phyloP scores from a whole-genome alignment of 2,329 filamentous ascomycete species.

The Aspergillus sp. region DNA sequence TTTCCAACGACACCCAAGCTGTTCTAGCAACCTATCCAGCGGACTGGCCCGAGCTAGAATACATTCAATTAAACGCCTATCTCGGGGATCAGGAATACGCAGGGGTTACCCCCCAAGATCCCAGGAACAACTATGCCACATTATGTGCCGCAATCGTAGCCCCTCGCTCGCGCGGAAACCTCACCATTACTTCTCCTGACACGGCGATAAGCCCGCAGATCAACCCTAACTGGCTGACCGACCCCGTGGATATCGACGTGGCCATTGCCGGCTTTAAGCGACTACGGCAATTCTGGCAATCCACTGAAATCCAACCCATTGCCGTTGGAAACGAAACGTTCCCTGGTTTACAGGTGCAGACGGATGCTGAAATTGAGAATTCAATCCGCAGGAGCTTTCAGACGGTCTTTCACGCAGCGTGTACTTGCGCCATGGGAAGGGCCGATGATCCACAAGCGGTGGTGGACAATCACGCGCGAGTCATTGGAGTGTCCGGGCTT shows the following conservation, averaged over 20 bases:
- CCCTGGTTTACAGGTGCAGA: slow-evolving; percentile 29
- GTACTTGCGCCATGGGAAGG: slow-evolving; percentile 33
- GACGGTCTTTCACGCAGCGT: slow-evolving; percentile 27
- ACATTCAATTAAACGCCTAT: slow-evolving; percentile 11
- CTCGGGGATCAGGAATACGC: too few species aligned
- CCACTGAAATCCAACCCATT: slow-evolving; percentile 16
- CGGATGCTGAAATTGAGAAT: slow-evolving; percentile 35
- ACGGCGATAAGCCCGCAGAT: slow-evolving; percentile 32
- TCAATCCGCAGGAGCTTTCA: slow-evolving; percentile 17
- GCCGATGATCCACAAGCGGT: slow-evolving; percentile 22
- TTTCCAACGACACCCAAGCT: slow-evolving; percentile 7
- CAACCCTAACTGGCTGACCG: slow-evolving; percentile 39
- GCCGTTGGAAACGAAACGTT: slow-evolving; percentile 26
- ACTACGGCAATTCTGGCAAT: slow-evolving; percentile 27
- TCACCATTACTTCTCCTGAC: slow-evolving; percentile 34
- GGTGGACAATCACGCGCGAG: slow-evolving; percentile 22
- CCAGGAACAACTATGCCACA: too few species aligned
- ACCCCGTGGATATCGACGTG: slow-evolving; percentile 36
- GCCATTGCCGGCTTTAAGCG: slow-evolving; percentile 37
- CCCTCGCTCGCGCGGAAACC: slow-evolving; percentile 38
- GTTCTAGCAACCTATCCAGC: slow-evolving; percentile 15
- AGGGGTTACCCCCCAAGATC: too few species aligned
- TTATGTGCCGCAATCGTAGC: slow-evolving; percentile 16
- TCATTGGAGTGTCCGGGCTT: slow-evolving; percentile 23
- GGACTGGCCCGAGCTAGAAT: slow-evolving; percentile 30